These are phyloP conservation scores for Dichotomopilus funicola DNA, from an alignment of 2,329 filamentous ascomycete genomes.

Conservation along the genomic window DNA sequence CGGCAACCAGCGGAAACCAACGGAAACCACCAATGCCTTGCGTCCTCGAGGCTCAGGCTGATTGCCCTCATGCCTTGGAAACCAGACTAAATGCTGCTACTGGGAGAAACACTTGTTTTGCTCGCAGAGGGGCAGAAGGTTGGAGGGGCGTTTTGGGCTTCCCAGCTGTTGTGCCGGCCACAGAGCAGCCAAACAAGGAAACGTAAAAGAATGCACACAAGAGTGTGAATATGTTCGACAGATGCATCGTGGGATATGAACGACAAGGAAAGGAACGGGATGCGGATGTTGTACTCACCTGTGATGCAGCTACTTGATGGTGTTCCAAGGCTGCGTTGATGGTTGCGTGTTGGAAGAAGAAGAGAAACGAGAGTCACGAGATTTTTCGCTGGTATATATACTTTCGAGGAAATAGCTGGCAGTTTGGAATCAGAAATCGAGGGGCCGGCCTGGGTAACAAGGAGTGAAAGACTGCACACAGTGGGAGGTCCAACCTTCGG, in stretches of 20 bases:
- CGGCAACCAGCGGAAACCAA: background rate
- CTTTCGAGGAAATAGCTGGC: background rate
- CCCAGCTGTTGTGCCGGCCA: background rate
- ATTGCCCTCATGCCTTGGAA: background rate
- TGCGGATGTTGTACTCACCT: background rate
- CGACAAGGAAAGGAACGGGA: background rate
- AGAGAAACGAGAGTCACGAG: background rate
- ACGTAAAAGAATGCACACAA: background rate
- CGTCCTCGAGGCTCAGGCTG: slow-evolving; percentile 9
- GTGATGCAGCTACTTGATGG: background rate
- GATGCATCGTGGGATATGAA: background rate
- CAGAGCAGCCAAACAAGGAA: background rate
- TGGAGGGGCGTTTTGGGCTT: too few species aligned
- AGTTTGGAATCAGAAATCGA: background rate
- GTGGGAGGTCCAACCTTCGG: background rate
- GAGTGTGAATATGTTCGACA: background rate
- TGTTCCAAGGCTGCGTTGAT: background rate
- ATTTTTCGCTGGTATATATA: background rate
- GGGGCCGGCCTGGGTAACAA: background rate
- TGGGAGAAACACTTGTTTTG: background rate
- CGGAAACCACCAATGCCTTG: background rate
- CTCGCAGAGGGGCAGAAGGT: background rate
- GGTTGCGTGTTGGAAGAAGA: background rate
- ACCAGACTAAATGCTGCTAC: too few species aligned
- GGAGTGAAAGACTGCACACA: background rate